Evolutionary conservation across 2,329 filamentous ascomycete genomes (phyloP).

Genomic region (Cladophialophora psammophila): DNA sequence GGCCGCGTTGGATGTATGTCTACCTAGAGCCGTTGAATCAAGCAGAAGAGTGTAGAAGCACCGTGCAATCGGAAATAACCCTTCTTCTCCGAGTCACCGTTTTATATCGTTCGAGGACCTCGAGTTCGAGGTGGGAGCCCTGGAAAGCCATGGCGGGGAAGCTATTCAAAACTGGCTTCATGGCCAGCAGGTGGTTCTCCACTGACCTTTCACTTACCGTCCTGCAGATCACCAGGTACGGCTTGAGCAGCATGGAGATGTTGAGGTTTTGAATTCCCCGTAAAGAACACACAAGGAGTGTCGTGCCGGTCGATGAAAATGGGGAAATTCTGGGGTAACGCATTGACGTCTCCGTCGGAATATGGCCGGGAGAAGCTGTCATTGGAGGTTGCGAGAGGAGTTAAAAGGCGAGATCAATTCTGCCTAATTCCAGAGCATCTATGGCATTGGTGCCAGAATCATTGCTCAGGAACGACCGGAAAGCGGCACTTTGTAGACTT

Average conservation of each 20-base stretch:
- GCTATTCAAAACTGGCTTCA: slow-evolving; percentile 9
- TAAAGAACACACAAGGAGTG: background rate
- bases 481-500: slow-evolving; percentile 8
- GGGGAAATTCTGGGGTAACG: slow-evolving; percentile 21
- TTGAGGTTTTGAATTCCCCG: slow-evolving; percentile 3
- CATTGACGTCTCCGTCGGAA: slow-evolving; percentile 11
- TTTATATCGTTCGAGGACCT: background rate
- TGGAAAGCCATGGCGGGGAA: slow-evolving; percentile 11
- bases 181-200: background rate
- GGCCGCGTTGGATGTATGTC: background rate
- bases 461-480: slow-evolving; percentile 7
- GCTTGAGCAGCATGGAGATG: background rate
- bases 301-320: background rate
- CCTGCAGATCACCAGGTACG: slow-evolving; percentile 8
- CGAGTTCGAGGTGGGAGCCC: background rate
- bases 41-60: background rate
- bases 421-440: slow-evolving; percentile 11
- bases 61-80: background rate
- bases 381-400: slow-evolving; percentile 11
- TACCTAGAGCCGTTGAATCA: background rate
- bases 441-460: slow-evolving; percentile 8
- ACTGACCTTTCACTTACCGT: slow-evolving; percentile 10
- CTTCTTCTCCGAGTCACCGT: background rate
- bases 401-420: slow-evolving; percentile 3
- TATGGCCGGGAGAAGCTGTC: slow-evolving; percentile 7